Base-by-base conservation (phyloP, 495 filamentous ascomycete genomes). In the Achaetomiella virescens region DNA sequence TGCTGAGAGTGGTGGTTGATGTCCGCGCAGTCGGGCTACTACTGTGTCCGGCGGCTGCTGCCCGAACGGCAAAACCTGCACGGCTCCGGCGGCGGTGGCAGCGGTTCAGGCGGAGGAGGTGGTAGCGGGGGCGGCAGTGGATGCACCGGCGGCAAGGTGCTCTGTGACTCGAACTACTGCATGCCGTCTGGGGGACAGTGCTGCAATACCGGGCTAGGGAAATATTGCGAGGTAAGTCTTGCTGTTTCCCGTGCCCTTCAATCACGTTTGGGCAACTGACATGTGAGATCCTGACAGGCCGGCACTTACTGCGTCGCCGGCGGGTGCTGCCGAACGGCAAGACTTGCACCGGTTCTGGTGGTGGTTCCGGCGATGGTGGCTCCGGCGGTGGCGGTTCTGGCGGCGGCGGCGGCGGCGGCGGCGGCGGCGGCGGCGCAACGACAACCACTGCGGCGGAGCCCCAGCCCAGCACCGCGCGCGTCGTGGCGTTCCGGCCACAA, bases 251-350 rank as follows among this genome's bases (percentile, higher is more conserved):
- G 22, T 10, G 4, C 24, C 44, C 2, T 24, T 18, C 4, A 6
- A 17, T 4, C n/a, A 22, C 11, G 7, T 2, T 15, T 31, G 20
- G 4, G 20, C 48, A 22, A 31, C 4, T n/a, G 9, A 4, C 7
- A 20, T 21, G 11, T 42, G 5, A 4, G 2, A 8, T 6, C 40
- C n/a, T 17, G 2, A 22, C 44, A 62, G 60, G 52, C 31, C 12
- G 60, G 60, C 6, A 48, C 35, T 42, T 63, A 63, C 52, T 63
- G 60, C 53, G 25, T 54, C 35, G 14, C 14, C 35, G 37, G 18
- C 20, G 60, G 52, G 11, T 63, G 60, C 60, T 63, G 60, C 49
- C 29, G 9, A 48, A 52, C 35, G 60, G 60, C 14, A 20, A 52
- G 35, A 56, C 48, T 3, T 59, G 57, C 52, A 41, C 36, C 14